Base-by-base conservation (phyloP, 257 asterid genomes). In the Penstemon newberryi region DNA sequence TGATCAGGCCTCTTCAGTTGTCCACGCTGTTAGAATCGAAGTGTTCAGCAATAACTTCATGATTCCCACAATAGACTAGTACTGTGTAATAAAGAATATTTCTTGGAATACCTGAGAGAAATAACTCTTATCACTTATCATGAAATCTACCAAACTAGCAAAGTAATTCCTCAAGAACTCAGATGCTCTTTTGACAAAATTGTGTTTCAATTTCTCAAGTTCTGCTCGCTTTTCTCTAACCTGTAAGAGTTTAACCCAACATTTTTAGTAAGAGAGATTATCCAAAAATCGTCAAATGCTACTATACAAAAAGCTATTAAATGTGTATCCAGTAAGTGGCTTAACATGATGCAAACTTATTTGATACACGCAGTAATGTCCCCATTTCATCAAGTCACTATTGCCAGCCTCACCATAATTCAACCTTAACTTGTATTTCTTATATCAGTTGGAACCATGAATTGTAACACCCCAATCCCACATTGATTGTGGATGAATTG, bases 1-100 rank as follows among this genome's bases (percentile, higher is more conserved):
- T 94, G 99, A 75, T 91, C 99, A 15, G 96, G 99, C 84, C 89
- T 86, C 89, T 94, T 94, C 76, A 94, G 82, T 73, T 89, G 99
- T 57, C 99, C 99, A 63, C 95, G 88, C 99, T 94, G 77, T 79
- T 75, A 66, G 47, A 78, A 67, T 60, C 79, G 73, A 75, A 65
- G 70, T 43, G 36, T 73, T 25, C 33, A 76, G 70, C 64, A 67
- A 49, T 54, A 54, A 13, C 13, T 42, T 19, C 6, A 65, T 8
- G 25, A 52, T 49, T 57, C 51, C 58, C 65, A 33, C 33, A 44
- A 66, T 47, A 69, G 60, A 66, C 63, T 50, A 65, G 57, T 36
- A 65, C 64, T 10, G 50, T 58, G 67, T 52, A 50, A 52, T 52
- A 58, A 80, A 69, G 56, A 62, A 33, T 49, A 60, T 49, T 64